Evolutionary conservation across 768 basidiomycete genomes (phyloP).

Genomic region (Pleurotus sapidus): DNA sequence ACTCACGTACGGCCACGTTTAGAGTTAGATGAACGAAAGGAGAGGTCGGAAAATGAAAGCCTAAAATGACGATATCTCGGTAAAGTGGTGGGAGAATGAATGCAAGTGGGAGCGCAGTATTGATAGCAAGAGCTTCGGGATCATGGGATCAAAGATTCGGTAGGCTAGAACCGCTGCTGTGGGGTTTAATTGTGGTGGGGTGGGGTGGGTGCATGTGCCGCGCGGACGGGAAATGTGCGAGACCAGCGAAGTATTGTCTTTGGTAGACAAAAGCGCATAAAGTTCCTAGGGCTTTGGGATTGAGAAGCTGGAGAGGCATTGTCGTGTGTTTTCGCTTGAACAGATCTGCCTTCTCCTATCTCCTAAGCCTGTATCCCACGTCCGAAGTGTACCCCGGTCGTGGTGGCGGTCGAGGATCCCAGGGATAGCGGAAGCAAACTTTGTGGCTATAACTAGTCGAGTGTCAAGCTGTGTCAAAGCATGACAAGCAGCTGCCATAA

Average conservation of each 20-base stretch:
- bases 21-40: neutral
- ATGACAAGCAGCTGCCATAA: neutral
- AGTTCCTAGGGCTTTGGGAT: too few relatives aligned
- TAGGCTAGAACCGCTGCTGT: neutral
- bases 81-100: neutral
- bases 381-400: too few relatives aligned
- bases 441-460: neutral
- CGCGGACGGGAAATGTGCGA: neutral
- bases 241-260: neutral
- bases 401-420: neutral
- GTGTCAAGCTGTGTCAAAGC: neutral
- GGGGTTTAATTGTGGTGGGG: neutral
- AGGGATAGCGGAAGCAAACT: slow-evolving; percentile 6
- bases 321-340: too few relatives aligned
- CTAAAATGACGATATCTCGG: neutral
- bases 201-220: neutral
- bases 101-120: neutral
- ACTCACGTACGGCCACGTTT: too few relatives aligned
- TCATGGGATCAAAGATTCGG: neutral
- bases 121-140: slow-evolving; percentile 3
- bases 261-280: neutral
- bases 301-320: too few relatives aligned
- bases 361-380: too few relatives aligned
- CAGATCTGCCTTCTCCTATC: too few relatives aligned
- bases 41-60: neutral